These are phyloP conservation scores for Mikania micrantha DNA, from an alignment of 129 eudicot species.

Conservation along the genomic window DNA sequence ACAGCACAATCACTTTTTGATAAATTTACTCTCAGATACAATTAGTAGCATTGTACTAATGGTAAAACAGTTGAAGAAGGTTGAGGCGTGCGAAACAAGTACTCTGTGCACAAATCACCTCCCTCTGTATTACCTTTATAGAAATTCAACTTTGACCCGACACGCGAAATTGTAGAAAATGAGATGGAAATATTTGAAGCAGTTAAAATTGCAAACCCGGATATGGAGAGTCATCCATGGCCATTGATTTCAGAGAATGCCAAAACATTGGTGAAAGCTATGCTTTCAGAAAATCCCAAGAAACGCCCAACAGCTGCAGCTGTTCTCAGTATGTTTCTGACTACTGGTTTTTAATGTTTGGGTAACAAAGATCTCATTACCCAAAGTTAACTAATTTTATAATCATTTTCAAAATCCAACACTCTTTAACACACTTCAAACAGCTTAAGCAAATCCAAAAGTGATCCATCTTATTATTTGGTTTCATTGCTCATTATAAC, in stretches of 20 bases:
- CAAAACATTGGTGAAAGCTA: slow-evolving; percentile 50
- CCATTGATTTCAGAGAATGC: slow-evolving; percentile 59
- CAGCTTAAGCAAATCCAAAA: not conserved
- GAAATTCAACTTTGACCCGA: not conserved
- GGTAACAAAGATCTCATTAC: not conserved
- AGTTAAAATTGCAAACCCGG: slow-evolving; percentile 34
- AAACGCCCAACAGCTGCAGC: slow-evolving; percentile 56
- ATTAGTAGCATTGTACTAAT: not conserved
- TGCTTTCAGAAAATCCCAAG: slow-evolving; percentile 64
- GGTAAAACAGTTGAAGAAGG: not conserved
- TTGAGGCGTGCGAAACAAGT: not conserved
- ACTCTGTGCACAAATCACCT: not conserved
- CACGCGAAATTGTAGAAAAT: slow-evolving; percentile 37
- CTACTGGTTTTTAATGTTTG: not conserved
- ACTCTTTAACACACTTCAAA: not conserved
- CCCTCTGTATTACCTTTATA: not conserved
- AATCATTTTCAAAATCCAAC: not conserved
- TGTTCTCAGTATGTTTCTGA: slow-evolving; percentile 59
- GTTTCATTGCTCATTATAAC: not conserved
- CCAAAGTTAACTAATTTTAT: not conserved
- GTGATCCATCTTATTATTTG: not conserved
- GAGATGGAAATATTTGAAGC: slow-evolving; percentile 62
- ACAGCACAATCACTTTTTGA: not conserved
- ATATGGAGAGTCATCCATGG: slow-evolving; percentile 67
- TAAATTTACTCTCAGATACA: not conserved